Evolutionary conservation across 2,329 filamentous ascomycete genomes (phyloP).

Genomic region (Neocatenulostroma microsporum): DNA sequence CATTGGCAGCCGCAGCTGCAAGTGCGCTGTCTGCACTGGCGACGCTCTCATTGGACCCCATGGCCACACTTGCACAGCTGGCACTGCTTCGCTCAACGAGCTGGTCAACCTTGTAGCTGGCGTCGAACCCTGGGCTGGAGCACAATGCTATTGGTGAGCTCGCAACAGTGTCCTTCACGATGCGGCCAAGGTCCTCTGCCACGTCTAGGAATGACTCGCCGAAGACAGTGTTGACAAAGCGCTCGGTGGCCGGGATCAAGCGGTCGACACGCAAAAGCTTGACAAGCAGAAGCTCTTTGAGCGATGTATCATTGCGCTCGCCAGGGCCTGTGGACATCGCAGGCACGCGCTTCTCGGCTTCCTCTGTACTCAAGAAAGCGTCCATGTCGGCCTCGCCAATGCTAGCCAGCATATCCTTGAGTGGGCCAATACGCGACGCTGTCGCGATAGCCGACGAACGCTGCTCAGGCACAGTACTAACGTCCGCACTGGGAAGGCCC

Average conservation of each 20-base stretch:
- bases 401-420: constrained; percentile 64
- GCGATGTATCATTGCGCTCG: constrained; percentile 62
- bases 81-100: constrained; percentile 77
- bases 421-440: constrained; percentile 59
- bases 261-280: constrained; percentile 94
- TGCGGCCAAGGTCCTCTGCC: constrained; percentile 75
- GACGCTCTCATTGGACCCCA: constrained; percentile 94
- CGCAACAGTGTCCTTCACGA: constrained; percentile 74
- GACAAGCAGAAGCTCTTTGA: constrained; percentile 78
- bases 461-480: constrained; percentile 59
- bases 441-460: constrained; percentile 61
- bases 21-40: constrained; percentile 94
- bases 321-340: constrained; percentile 53
- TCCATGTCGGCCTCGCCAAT: constrained; percentile 63
- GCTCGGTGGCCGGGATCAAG: constrained; percentile 85
- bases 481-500: constrained; percentile 64
- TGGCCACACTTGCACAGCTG: constrained; percentile 92
- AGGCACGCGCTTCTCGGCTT: constrained; percentile 78
- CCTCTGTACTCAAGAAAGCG: constrained; percentile 73
- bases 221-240: constrained; percentile 82
- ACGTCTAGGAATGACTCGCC: constrained; percentile 74
- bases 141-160: constrained; percentile 83
- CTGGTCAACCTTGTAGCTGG: constrained; percentile 96
- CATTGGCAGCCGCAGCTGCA: constrained; percentile 79
- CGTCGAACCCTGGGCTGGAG: constrained; percentile 94